A percentile compares a stretch with the other conserved stretches of the same genome.
These are phyloP conservation scores for Erythrobasidium yunnanense DNA, from an alignment of 768 basidiomycete species.

Conservation along the genomic window DNA sequence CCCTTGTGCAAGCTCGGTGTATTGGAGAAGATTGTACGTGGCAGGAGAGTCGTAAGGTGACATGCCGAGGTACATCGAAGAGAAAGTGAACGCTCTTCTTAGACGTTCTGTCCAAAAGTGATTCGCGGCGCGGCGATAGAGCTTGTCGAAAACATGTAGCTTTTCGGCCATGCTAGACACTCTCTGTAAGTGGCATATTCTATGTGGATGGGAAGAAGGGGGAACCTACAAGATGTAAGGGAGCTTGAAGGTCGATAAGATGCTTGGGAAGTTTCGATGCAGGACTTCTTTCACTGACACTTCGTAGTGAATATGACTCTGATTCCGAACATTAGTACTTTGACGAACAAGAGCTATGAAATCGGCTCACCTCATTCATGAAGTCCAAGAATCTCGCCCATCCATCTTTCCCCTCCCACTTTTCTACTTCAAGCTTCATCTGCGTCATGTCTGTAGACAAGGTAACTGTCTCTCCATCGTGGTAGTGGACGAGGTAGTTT, in stretches of 20 bases:
- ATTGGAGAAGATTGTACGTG: conserved; percentile 45
- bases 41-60: conserved; percentile 46
- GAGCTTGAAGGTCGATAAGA: conserved; percentile 41
- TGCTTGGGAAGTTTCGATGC: conserved; percentile 41
- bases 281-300: conserved; percentile 44
- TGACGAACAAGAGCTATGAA: not conserved
- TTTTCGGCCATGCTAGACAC: conserved; percentile 23
- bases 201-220: not conserved
- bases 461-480: conserved; percentile 44
- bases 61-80: conserved; percentile 43
- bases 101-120: conserved; percentile 41
- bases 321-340: not conserved
- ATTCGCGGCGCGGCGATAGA: conserved; percentile 33
- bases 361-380: conserved; percentile 35
- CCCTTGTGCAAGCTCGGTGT: conserved; percentile 43
- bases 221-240: conserved; percentile 40
- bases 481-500: conserved; percentile 45
- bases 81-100: conserved; percentile 44
- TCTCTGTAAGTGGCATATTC: not conserved
- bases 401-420: conserved; percentile 43
- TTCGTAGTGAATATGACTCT: conserved; percentile 40
- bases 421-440: conserved; percentile 43
- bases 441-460: conserved; percentile 41
- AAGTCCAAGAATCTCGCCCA: conserved; percentile 39
- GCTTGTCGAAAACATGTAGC: conserved; percentile 28